Evolutionary conservation across 768 basidiomycete species (phyloP), one percentile per base, ranked within the genome.

Genomic region (Russula olivacea): DNA sequence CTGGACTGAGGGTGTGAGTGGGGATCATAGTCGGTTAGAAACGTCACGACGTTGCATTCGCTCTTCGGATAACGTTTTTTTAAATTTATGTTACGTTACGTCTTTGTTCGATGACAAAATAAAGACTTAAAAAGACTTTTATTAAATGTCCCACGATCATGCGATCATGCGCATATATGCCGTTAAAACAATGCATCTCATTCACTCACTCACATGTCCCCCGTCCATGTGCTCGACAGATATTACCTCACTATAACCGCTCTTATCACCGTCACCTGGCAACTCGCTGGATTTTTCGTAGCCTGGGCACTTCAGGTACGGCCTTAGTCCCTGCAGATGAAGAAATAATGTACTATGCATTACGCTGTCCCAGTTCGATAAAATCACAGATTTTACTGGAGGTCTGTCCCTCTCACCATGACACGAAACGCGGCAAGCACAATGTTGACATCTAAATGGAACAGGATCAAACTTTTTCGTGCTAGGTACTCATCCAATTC

Each of bases 231-330:
- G 8, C 74, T 84, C 17, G 82, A 83, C 68, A 71, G 70, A 23
- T 81, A 77, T 69, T 83, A 83, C 67, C 76, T 83, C 11, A 69
- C 71, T 9, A 67, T 84, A 21, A 82, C 83, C 7, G 69, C 81
- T 8, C 74, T 85, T 2, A 75, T 84, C 36, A 85, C 82, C 0
- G 68, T 78, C n/a, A 80, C 68, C 14, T 89, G 82, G 70, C 87
- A 88, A 69, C 74, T 83, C 4, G 61, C 74, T 1, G 87, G 86
- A 8, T 88, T 88, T 67, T 77, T 79, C 4, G 82, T 88, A 59
- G 85, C 87, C 8, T 88, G 84, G 82, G 82, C 82, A 0, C 75
- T 85, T 43, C 81, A 78, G 75, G 77, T 76, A 34, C 14, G 52
- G 34, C 52, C 47, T n/a, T 50, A 23, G 23, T 25, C 11, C 25